Evolutionary conservation across 495 filamentous ascomycete species (phyloP).

Genomic region (Staphylotrichum tortipilum): DNA sequence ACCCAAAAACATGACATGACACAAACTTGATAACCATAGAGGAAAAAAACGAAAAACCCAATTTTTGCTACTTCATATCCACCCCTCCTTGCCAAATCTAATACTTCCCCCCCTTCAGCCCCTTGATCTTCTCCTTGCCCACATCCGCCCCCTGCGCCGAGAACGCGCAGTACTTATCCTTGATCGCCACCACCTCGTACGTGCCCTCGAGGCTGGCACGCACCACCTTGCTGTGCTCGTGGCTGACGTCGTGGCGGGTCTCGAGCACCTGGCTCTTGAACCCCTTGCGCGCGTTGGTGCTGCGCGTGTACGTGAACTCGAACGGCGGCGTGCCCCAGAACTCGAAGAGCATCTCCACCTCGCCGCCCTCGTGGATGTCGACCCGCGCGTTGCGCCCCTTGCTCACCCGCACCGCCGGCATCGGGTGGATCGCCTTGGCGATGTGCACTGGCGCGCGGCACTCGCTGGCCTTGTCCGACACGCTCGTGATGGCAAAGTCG

Average conservation of each 20-base stretch:
- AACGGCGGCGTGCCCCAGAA: conserved; percentile 95
- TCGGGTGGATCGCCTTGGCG: conserved; percentile 73
- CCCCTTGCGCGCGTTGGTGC: conserved; percentile 69
- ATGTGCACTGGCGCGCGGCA: conserved; percentile 73
- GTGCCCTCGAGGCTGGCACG: conserved; percentile 85
- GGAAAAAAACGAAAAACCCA: background rate
- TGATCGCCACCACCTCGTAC: conserved; percentile 92
- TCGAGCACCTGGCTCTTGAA: conserved; percentile 73
- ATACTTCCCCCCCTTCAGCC: conserved; percentile 17
- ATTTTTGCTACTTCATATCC: background rate
- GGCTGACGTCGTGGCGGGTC: conserved; percentile 74
- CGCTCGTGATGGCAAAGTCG: conserved; percentile 73
- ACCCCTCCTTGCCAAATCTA: background rate
- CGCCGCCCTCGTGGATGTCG: conserved; percentile 92
- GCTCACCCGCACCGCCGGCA: conserved; percentile 83
- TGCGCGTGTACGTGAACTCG: conserved; percentile 93
- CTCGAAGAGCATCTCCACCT: conserved; percentile 84
- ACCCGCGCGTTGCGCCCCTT: conserved; percentile 67
- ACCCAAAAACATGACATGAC: no score
- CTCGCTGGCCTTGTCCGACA: conserved; percentile 72
- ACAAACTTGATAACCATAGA: no score
- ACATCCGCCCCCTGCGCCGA: conserved; percentile 44
- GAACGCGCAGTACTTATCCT: conserved; percentile 82
- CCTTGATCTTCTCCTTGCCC: conserved; percentile 2
- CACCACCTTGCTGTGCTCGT: conserved; percentile 71